phyloP scores from a whole-genome alignment of 1,284 basidiomycete genomes.

The Cerrena zonata region DNA sequence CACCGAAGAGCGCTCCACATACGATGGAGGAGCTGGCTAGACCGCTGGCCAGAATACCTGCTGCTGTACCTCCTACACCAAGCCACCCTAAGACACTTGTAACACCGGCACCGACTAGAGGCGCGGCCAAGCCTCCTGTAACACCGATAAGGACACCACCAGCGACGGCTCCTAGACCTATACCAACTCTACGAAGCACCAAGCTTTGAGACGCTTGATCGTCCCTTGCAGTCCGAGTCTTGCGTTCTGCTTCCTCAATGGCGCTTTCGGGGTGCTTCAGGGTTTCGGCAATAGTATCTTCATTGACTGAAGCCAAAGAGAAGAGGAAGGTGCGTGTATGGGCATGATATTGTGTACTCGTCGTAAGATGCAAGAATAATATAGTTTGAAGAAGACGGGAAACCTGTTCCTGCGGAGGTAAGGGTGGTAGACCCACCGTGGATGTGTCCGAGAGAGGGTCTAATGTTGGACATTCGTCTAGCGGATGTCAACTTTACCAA shows the following conservation, averaged over 20 bases:
- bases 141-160: constrained; percentile 54
- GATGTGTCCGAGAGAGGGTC: constrained; percentile 43
- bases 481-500: not conserved
- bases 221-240: constrained; percentile 35
- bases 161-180: constrained; percentile 49
- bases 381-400: constrained; percentile 41
- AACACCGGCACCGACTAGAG: constrained; percentile 51
- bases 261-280: constrained; percentile 46
- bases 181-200: constrained; percentile 40
- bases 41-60: constrained; percentile 48
- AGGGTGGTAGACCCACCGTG: constrained; percentile 33
- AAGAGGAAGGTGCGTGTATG: constrained; percentile 47
- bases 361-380: constrained; percentile 47
- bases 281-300: constrained; percentile 39
- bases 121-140: constrained; percentile 53
- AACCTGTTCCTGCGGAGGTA: constrained; percentile 34
- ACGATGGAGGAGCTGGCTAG: constrained; percentile 52
- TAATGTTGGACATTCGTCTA: constrained; percentile 36
- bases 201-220: constrained; percentile 40
- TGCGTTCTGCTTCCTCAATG: constrained; percentile 40
- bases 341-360: constrained; percentile 46
- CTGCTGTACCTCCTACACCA: constrained; percentile 50
- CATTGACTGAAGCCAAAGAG: constrained; percentile 38
- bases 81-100: constrained; percentile 44
- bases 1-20: constrained; percentile 54